These are phyloP conservation scores for Tricholoma matsutake DNA, from an alignment of 768 basidiomycete genomes.

Conservation along the genomic window DNA sequence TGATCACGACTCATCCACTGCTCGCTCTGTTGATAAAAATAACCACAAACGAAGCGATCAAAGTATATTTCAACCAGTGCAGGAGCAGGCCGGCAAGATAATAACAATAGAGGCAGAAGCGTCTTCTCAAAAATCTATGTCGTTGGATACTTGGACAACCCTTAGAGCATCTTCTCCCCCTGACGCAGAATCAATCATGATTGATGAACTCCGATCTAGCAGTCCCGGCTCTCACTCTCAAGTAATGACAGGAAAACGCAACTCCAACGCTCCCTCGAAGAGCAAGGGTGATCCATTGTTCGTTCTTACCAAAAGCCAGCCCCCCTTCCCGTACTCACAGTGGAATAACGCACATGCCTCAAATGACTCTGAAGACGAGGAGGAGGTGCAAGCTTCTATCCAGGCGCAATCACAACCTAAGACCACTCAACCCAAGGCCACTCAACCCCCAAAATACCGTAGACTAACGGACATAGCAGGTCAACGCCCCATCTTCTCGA, in stretches of 20 bases:
- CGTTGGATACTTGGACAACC: conserved; percentile 21
- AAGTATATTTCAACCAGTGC: background rate
- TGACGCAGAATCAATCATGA: conserved; percentile 20
- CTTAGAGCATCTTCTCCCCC: conserved; percentile 20
- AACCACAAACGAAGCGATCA: background rate
- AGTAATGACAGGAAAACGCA: conserved; percentile 3
- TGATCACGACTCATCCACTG: background rate
- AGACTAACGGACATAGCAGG: conserved; percentile 54
- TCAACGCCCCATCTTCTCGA: conserved; percentile 31
- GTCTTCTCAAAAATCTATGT: conserved; percentile 12
- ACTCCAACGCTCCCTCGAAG: conserved; percentile 1
- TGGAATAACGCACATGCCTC: conserved; percentile 24
- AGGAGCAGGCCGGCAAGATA: background rate
- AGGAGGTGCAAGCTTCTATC: conserved; percentile 34
- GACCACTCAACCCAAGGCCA: conserved; percentile 11
- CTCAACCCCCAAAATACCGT: conserved; percentile 33
- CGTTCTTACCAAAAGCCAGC: conserved; percentile 49
- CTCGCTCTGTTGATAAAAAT: background rate
- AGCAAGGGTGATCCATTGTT: conserved; percentile 40
- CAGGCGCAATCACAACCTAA: conserved; percentile 14
- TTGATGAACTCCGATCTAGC: conserved; percentile 25
- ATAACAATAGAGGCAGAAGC: background rate
- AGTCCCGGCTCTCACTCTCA: conserved; percentile 11
- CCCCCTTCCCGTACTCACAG: conserved; percentile 54
- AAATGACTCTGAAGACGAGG: conserved; percentile 41